Conservation (phyloP, 176 grass and related monocot species). For the Calamus simplicifolius region DNA sequence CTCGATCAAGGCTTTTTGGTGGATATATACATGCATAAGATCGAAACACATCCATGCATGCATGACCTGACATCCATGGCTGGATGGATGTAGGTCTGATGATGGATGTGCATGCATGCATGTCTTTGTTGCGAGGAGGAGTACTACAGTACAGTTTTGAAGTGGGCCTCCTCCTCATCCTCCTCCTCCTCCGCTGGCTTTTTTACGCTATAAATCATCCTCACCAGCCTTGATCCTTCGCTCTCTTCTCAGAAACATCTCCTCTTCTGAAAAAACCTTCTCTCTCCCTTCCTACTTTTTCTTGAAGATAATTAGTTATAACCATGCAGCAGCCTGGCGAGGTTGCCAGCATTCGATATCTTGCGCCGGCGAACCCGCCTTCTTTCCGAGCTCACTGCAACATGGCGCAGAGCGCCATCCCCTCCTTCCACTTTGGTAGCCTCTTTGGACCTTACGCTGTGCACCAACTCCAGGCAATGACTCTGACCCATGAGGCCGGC, state of each 20-base stretch:
- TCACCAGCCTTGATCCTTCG: background rate
- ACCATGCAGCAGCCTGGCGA: slow-evolving; percentile 60
- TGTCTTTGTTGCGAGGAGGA: too few relatives aligned
- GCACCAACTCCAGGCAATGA: background rate
- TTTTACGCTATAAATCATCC: slow-evolving; percentile 5
- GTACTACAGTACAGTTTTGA: too few relatives aligned
- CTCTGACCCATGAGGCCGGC: slow-evolving; percentile 4
- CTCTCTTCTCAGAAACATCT: slow-evolving; percentile 22
- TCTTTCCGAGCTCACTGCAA: slow-evolving; percentile 55
- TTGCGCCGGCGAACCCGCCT: slow-evolving; percentile 33
- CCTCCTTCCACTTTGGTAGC: slow-evolving; percentile 38
- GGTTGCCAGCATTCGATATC: slow-evolving; percentile 57
- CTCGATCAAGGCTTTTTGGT: slow-evolving; percentile 14
- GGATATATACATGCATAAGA: slow-evolving; percentile 9
- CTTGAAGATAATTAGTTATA: slow-evolving; percentile 20
- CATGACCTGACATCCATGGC: background rate
- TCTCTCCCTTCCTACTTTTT: background rate
- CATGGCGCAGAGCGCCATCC: slow-evolving; percentile 15
- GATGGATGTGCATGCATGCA: background rate
- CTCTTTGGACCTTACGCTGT: slow-evolving; percentile 26
- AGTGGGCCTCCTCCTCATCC: background rate
- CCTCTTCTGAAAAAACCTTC: slow-evolving; percentile 3
- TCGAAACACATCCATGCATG: background rate
- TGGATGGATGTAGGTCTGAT: background rate
- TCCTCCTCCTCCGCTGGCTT: background rate